phyloP scores from a whole-genome alignment of 345 rosid genomes.

The Syzygium grande region DNA sequence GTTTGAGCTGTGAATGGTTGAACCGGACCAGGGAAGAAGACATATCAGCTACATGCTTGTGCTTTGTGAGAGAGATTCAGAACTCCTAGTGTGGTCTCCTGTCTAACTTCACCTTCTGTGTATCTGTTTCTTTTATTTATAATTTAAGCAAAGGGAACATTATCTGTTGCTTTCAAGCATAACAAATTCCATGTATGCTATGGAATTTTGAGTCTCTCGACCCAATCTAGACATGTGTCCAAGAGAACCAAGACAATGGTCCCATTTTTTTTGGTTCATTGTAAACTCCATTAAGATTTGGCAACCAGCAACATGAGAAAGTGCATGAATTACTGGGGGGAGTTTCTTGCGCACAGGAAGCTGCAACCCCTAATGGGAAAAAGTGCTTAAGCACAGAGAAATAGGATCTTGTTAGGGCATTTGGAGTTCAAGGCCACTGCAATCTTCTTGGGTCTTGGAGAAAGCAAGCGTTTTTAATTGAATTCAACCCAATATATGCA shows the following conservation, averaged over 20 bases:
- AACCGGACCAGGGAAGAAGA: background rate
- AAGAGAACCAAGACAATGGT: constrained; percentile 22
- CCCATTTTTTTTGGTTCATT: background rate
- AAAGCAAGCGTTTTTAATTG: background rate
- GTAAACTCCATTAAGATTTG: background rate
- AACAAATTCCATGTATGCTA: constrained; percentile 15
- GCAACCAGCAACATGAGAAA: background rate
- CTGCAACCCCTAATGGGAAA: background rate
- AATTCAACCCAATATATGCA: background rate
- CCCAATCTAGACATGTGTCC: constrained; percentile 54
- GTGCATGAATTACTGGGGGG: constrained; percentile 6
- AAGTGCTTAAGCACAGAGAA: constrained; percentile 7
- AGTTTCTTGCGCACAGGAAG: constrained; percentile 6
- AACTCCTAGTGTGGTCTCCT: background rate
- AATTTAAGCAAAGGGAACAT: background rate
- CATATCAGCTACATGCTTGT: background rate
- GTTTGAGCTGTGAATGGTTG: background rate
- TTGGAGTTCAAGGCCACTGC: constrained; percentile 19
- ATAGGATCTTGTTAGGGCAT: constrained; percentile 35
- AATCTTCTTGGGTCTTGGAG: constrained; percentile 35
- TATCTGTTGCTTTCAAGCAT: background rate
- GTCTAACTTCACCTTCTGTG: background rate
- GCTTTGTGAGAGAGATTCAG: background rate
- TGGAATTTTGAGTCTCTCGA: constrained; percentile 35
- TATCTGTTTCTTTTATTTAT: background rate